Base-by-base conservation (phyloP, 1,139 yeast species). In the Martiniozyma asiatica region DNA sequence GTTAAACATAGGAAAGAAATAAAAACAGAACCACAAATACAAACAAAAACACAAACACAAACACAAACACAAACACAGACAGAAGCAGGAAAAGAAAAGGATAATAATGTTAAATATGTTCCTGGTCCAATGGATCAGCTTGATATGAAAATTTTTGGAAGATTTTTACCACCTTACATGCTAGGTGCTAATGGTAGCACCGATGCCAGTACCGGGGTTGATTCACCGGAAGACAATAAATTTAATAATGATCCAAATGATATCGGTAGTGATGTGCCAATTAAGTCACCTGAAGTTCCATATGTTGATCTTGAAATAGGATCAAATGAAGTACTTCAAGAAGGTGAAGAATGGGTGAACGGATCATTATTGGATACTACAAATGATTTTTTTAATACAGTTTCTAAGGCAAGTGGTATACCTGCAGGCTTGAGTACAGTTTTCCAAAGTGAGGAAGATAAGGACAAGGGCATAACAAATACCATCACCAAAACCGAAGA, bases 91-190 rank as follows among this genome's bases (percentile, higher is more conserved):
- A 12, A 8, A 4, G 11, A 12, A 9, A 12, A 18, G 17, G 28
- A 27, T n/a, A 30, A 26, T 14, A 32, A 27, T 15, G 28, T 8
- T 25, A 46, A 50, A 28, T 80, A 80, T 45, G 63, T 78, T 36
- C 84, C 89, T 2, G 92, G 93, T 5, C 76, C 79, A 13, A 76
- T 82, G 63, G 94, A 82, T 51, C 78, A 76, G 42, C 57, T 82
- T 27, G 94, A 84, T 51, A 70, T 82, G 37, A 89, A 81, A 48
- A 65, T 84, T 10, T 82, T 84, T 58, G 94, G 94, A 1, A 61
- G 80, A 30, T 75, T 78, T 43, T 51, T 82, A 32, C 94, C 94
- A 4, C 92, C 93, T 1, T 81, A 80, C 46, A 80, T 80, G 92
- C 39, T 50, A n/a, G n/a, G n/a, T n/a, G n/a, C n/a, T n/a, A 44